These are phyloP conservation scores for Echium plantagineum DNA, from an alignment of 257 asterid genomes.

Conservation along the genomic window DNA sequence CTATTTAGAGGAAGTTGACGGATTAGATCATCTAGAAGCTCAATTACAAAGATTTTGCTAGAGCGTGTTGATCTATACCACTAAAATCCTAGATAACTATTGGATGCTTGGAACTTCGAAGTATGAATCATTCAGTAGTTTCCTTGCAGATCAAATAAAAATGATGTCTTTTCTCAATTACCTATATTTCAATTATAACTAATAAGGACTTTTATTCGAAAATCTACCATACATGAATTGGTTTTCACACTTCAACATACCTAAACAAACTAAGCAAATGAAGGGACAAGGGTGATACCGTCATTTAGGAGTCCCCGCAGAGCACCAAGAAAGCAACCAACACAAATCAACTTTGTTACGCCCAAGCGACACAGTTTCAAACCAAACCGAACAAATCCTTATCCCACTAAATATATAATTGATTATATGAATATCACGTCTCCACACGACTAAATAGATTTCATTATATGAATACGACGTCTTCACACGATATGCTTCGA, in stretches of 20 bases:
- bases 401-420: no score
- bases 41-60: neutral
- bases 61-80: neutral
- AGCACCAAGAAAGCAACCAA: slow-evolving; percentile 8
- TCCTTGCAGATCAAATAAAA: neutral
- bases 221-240: neutral
- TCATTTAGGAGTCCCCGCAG: slow-evolving; percentile 23
- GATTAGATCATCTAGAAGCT: neutral
- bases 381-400: no score
- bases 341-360: slow-evolving; percentile 8
- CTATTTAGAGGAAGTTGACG: neutral
- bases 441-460: no score
- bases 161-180: neutral
- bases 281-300: slow-evolving; percentile 11
- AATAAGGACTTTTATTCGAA: no score
- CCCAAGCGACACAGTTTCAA: slow-evolving; percentile 11
- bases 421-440: no score
- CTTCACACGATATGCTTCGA: slow-evolving; percentile 11
- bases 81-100: neutral
- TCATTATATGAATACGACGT: no score
- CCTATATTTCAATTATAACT: no score
- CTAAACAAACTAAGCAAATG: neutral
- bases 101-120: neutral
- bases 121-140: no score
- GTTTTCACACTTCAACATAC: neutral